Conservation (phyloP, 2,329 filamentous ascomycete genomes). For the Malbranchea cinnamomea region DNA sequence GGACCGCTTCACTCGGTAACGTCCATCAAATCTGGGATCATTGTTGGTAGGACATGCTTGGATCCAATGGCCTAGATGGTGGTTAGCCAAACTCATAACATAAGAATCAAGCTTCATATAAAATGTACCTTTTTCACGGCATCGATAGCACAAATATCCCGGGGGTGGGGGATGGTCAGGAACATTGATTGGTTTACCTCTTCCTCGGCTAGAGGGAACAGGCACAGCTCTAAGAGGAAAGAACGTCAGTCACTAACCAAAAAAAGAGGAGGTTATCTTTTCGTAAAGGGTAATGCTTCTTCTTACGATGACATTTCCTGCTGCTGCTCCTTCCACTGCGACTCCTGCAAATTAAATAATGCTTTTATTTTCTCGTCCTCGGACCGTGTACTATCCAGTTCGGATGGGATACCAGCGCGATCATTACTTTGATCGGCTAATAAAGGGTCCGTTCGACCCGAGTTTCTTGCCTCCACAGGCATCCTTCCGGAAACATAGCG, state of each 20-base stretch:
- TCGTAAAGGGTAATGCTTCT: slow-evolving; percentile 5
- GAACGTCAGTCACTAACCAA: not conserved
- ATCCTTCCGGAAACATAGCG: slow-evolving; percentile 95
- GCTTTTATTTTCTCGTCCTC: slow-evolving; percentile 90
- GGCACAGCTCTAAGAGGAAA: slow-evolving; percentile 24
- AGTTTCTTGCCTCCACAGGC: slow-evolving; percentile 74
- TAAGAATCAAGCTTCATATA: slow-evolving; percentile 1
- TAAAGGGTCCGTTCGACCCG: slow-evolving; percentile 49
- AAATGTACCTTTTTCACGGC: slow-evolving; percentile 63
- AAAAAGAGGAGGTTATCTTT: slow-evolving; percentile 5
- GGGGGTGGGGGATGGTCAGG: slow-evolving; percentile 87
- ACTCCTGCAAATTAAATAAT: slow-evolving; percentile 77
- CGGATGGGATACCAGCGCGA: slow-evolving; percentile 36
- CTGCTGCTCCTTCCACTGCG: slow-evolving; percentile 86
- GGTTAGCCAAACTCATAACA: slow-evolving; percentile 15
- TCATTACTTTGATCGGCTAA: slow-evolving; percentile 28
- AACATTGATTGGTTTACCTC: slow-evolving; percentile 43
- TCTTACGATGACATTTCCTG: slow-evolving; percentile 74
- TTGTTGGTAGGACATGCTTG: slow-evolving; percentile 97
- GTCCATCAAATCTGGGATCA: slow-evolving; percentile 87
- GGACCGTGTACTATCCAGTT: slow-evolving; percentile 66
- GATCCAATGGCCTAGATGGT: slow-evolving; percentile 69
- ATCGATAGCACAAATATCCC: slow-evolving; percentile 92
- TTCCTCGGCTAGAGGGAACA: slow-evolving; percentile 26
- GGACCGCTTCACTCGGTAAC: slow-evolving; percentile 84